Evolutionary conservation across 768 basidiomycete species (phyloP).

Genomic region (Leucocoprinus leucothites): DNA sequence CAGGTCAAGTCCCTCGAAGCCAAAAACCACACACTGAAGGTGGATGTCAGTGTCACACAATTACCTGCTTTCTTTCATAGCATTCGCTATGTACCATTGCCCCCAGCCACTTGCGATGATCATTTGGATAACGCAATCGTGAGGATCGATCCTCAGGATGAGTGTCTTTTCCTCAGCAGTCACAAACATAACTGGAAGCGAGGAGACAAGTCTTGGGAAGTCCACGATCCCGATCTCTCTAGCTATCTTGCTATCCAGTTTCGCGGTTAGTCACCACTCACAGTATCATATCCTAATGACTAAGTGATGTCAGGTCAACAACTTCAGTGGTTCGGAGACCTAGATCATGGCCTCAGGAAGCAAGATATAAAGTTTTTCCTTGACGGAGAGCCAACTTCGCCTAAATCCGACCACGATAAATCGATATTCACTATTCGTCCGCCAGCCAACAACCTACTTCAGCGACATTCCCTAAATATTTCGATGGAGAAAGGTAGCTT

Average conservation of each 20-base stretch:
- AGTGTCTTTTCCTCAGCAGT: background rate
- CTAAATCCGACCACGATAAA: background rate
- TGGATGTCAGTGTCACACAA: background rate
- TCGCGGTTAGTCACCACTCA: background rate
- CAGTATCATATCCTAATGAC: background rate
- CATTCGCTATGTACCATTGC: slow-evolving; percentile 2
- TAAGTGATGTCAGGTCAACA: background rate
- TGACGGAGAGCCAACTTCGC: background rate
- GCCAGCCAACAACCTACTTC: background rate
- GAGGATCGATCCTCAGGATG: slow-evolving; percentile 1
- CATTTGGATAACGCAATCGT: background rate
- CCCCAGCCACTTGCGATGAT: background rate
- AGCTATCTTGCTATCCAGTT: background rate
- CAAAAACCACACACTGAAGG: background rate
- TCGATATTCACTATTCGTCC: background rate
- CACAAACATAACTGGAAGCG: background rate
- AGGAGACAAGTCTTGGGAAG: too few relatives aligned
- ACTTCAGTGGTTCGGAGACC: background rate
- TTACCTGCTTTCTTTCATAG: slow-evolving; percentile 5
- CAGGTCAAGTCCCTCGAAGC: background rate
- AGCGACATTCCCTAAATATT: background rate
- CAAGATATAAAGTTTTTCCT: background rate
- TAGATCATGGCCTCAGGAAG: too few relatives aligned
- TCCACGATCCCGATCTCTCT: too few relatives aligned
- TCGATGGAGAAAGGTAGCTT: background rate